These are phyloP conservation scores for Cladosporium cucumerinum DNA, from an alignment of 2,329 filamentous ascomycete genomes.

Conservation along the genomic window DNA sequence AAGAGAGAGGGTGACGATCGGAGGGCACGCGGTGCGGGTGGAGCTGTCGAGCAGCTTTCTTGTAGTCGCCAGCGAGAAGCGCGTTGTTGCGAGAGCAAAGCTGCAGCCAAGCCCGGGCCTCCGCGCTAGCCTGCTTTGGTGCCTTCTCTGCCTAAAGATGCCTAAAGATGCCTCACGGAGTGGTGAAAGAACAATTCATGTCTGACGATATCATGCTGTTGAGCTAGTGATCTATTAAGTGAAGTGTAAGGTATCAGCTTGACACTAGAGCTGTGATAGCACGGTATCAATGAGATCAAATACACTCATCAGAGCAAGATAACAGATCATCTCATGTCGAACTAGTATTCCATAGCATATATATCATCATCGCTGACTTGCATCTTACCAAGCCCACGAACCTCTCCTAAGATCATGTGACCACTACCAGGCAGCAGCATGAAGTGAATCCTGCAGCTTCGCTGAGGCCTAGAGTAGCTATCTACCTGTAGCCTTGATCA, in stretches of 20 bases:
- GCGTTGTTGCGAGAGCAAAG: slow-evolving; percentile 15
- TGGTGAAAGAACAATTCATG: background rate
- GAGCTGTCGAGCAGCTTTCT: slow-evolving; percentile 12
- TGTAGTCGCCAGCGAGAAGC: slow-evolving; percentile 2
- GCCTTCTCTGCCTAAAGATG: background rate
- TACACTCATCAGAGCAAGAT: background rate
- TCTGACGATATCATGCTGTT: background rate
- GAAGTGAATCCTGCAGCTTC: background rate
- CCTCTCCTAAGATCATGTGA: background rate
- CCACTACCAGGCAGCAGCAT: background rate
- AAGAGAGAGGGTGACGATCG: background rate
- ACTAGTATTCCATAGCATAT: background rate
- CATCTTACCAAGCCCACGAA: background rate
- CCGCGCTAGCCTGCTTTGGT: background rate
- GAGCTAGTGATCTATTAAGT: background rate
- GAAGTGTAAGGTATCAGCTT: background rate
- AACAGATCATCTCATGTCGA: background rate
- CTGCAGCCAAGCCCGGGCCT: slow-evolving; percentile 4
- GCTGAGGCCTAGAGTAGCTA: background rate
- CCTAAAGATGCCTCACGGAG: background rate
- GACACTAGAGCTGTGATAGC: background rate
- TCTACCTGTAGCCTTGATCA: background rate
- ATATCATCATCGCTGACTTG: background rate
- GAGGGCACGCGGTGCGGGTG: slow-evolving; percentile 3
- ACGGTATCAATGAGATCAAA: background rate